Base-by-base conservation (phyloP, 78 protist genomes). In the Tieghemostelium lacteum region DNA sequence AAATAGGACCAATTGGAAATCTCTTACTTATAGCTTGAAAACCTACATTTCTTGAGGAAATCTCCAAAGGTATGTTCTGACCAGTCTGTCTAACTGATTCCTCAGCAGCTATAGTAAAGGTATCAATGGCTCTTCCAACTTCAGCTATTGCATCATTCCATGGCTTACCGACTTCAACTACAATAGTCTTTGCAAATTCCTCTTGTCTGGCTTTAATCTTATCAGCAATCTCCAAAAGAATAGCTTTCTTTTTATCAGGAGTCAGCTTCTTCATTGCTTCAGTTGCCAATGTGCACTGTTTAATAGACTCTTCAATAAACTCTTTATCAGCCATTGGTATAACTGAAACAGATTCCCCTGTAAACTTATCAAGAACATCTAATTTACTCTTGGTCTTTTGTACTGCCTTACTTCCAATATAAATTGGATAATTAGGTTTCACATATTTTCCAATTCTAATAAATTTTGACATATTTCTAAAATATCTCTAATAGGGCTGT, bases 1-100 rank as follows among this genome's bases (percentile, higher is more conserved):
- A 76, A 33, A 93, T 57, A 29, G 88, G 95, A 12, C 96, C 96
- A 28, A 87, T 17, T n/a, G 96, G 96, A 66, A 94, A 94, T 34
- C 87, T 40, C 50, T 72, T 77, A n/a, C 89, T 60, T 3, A 91
- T 70, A 29, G 75, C 69, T 70, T 42, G 55, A 42, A 83, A 91
- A 17, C 94, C 94, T 12, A 58, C 14, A 55, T 75, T 77, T 28
- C 89, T 29, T 16, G 8, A 4, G 28, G 94, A 91, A 31, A 91
- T 91, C n/a, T 91, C 94, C 60, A 91, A 65, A 37, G 74, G 88
- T 29, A 37, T 55, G 12, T 17, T n/a, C 17, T 77, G 85, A 45
- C 92, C 94, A 52, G 77, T 63, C 14, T 85, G 87, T 31, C 94
- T 65, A 36, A 91, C 62, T 22, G 94, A 20, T 31, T 91, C 94